Evolutionary conservation across 2,329 filamentous ascomycete species (phyloP), one percentile per base, ranked within the genome.

Genomic region (Colletotrichum sojae): DNA sequence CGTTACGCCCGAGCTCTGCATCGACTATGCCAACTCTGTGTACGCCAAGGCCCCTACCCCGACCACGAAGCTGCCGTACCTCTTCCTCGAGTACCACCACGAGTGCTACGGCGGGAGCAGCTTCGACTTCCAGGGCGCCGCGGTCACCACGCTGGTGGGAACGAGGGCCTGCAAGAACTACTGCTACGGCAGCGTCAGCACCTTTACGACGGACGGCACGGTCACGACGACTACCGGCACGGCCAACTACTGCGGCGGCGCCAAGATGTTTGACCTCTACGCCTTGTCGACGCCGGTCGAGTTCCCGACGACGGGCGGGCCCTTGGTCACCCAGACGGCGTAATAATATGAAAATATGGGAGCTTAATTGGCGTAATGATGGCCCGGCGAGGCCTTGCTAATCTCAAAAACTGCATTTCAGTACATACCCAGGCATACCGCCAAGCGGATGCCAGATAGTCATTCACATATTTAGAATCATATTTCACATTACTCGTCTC

Each of bases 191-290:
- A 75, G 73, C 63, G 71, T 75, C 16, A 51, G 45, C 22, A 71
- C 72, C 6, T 68, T 72, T 31, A 72, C 72, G 3, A 71, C 70
- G 5, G 58, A 70, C n/a, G 73, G 73, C 9, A 68, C 54, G 6
- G 65, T 67, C 25, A 53, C 67, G 1, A 68, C 67, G 9, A 77
- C 77, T 45, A 75, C 76, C 6, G 75, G 73, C 48, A 73, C 73
- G 12, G 75, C 65, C 10, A 72, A 75, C 46, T 77, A 65, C 27
- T 81, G 79, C 61, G 78, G 79, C 31, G 79, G 73, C 0, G 59
- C 73, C 1, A 76, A 76, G 56, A 76, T 77, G 77, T 78, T 80
- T 68, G 77, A 80, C 71, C 57, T 80, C 22, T 80, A 79, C 67
- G 77, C 71, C 4, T 36, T 73, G 16, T 57, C 59, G 25, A 71